Evolutionary conservation across 2,329 filamentous ascomycete genomes (phyloP).

Genomic region (Colletotrichum tabaci): DNA sequence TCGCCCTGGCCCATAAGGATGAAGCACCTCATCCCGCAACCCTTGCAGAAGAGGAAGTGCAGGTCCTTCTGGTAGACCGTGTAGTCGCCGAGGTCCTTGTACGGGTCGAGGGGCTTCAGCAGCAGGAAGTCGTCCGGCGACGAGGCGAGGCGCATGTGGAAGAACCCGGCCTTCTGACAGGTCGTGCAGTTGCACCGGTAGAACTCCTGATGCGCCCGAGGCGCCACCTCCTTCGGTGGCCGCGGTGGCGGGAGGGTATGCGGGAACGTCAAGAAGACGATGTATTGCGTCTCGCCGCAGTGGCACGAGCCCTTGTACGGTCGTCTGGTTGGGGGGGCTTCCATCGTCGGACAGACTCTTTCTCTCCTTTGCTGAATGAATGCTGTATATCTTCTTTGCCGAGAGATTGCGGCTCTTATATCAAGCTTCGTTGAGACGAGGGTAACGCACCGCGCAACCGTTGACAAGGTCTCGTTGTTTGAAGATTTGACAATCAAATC

Average conservation of each 20-base stretch:
- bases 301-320: constrained; percentile 61
- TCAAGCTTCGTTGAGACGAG: not conserved
- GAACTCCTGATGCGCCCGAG: constrained; percentile 48
- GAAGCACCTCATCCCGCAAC: constrained; percentile 62
- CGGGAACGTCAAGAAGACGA: constrained; percentile 61
- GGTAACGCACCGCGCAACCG: too few species aligned
- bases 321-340: constrained; percentile 18
- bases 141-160: constrained; percentile 58
- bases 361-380: too few species aligned
- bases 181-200: constrained; percentile 65
- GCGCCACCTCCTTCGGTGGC: constrained; percentile 10
- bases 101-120: constrained; percentile 56
- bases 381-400: too few species aligned
- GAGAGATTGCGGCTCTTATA: too few species aligned
- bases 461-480: too few species aligned
- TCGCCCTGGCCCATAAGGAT: constrained; percentile 55
- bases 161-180: constrained; percentile 63
- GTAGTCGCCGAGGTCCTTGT: constrained; percentile 59
- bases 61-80: constrained; percentile 46
- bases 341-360: not conserved
- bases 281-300: constrained; percentile 60
- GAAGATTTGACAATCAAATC: too few species aligned
- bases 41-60: constrained; percentile 63
- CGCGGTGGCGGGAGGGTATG: constrained; percentile 40
- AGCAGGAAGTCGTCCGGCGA: constrained; percentile 61